Base-by-base conservation (phyloP, 768 basidiomycete genomes). In the Obba rivulosa region DNA sequence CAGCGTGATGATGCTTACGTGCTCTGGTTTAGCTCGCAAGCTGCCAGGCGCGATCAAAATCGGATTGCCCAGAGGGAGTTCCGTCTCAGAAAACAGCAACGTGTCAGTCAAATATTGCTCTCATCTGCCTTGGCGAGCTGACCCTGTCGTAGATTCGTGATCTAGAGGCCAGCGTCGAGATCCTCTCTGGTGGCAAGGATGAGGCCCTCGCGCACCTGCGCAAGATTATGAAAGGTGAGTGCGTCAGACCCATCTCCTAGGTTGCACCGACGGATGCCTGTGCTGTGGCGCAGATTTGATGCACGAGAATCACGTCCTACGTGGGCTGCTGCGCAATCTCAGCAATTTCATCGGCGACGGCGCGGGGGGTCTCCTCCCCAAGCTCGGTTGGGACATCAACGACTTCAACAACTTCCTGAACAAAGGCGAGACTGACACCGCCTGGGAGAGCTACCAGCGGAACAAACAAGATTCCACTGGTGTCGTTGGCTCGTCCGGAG, bases 1-100 rank as follows among this genome's bases (percentile, higher is more conserved):
- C 38, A 50, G 55, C 58, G 55, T 62, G 59, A 55, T 58, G 56
- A 53, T 63, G 59, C 61, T 64, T 61, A 61, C 62, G 61, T 54
- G 53, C 43, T 36, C 45, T 41, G 17, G 46, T 49, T 16, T 52
- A 92, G 89, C 69, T 92, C 89, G 18, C 90, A 92, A 68, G 88
- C 89, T 28, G 88, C 90, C 13, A 72, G 89, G 57, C 79, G 89
- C 55, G 89, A 92, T 69, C 89, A 92, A 64, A 92, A 92, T 62
- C 79, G 89, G 45, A 92, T 95, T 45, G 93, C 93, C 1, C 93
- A 95, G 63, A 79, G 93, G 16, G 93, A 96, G 64, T 96, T 95
- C 61, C 81, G 93, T 43, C 70, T 93, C 44, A 75, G 93, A 58
- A 96, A 96, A 63, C 93, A 95, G 60, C 92, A 94, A 55, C 76